phyloP scores from a whole-genome alignment of 495 filamentous ascomycete genomes.

The Thozetella sp. region DNA sequence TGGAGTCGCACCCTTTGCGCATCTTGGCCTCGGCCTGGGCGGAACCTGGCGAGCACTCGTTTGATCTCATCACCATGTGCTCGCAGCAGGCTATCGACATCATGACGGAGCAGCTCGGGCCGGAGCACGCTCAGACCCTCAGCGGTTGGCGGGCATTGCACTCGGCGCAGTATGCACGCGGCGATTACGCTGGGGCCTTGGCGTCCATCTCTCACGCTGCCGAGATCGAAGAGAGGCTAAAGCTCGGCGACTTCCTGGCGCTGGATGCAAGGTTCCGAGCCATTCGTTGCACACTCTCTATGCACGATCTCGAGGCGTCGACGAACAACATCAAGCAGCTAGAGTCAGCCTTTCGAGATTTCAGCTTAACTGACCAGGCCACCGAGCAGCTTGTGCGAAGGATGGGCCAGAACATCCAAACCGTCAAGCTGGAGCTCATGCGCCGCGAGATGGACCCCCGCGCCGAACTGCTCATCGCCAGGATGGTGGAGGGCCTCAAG shows the following conservation, averaged over 20 bases:
- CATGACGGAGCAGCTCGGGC: neutral
- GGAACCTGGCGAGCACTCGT: neutral
- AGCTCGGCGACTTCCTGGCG: neutral
- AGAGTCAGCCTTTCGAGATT: neutral
- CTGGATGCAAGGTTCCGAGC: neutral
- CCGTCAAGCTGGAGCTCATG: neutral
- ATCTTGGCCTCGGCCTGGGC: neutral
- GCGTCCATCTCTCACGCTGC: neutral
- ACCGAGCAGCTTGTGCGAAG: neutral
- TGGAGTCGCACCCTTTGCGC: neutral
- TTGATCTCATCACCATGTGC: neutral
- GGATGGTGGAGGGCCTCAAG: neutral
- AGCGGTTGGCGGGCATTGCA: neutral
- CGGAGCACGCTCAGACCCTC: neutral
- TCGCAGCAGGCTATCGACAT: neutral
- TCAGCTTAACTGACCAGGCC: neutral
- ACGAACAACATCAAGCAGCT: neutral
- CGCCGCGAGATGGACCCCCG: neutral
- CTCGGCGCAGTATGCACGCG: neutral
- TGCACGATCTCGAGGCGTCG: neutral
- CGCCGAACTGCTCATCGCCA: neutral
- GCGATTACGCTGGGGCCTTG: neutral
- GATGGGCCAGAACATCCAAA: constrained; percentile 1
- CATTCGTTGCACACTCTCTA: neutral
- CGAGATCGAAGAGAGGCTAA: neutral